phyloP scores from a whole-genome alignment of 2,329 filamentous ascomycete species.

The Talaromyces sp. region DNA sequence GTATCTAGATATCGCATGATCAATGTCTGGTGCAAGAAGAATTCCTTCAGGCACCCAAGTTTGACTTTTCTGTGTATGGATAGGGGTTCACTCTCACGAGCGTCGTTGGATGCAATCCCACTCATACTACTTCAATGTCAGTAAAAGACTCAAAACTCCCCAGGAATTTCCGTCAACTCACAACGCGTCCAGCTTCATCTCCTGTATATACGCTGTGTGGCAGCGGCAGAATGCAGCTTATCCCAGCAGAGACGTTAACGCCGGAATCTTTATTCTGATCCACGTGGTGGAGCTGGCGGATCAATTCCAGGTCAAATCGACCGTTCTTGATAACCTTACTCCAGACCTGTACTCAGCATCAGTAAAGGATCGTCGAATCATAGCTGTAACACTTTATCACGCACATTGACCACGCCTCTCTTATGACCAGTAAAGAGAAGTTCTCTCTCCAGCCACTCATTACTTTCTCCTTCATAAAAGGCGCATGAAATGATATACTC shows the following conservation, averaged over 20 bases:
- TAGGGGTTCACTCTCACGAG: slow-evolving; percentile 22
- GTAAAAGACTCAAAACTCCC: neutral
- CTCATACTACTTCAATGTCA: slow-evolving; percentile 47
- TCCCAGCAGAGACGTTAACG: slow-evolving; percentile 58
- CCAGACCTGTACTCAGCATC: slow-evolving; percentile 48
- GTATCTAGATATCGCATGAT: neutral
- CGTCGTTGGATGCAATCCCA: slow-evolving; percentile 56
- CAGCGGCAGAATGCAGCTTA: slow-evolving; percentile 83
- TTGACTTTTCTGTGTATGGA: neutral
- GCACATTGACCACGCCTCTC: slow-evolving; percentile 72
- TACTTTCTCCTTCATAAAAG: slow-evolving; percentile 86
- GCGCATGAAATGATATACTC: slow-evolving; percentile 79
- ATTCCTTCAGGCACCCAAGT: neutral
- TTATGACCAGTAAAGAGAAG: slow-evolving; percentile 87
- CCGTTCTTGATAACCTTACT: slow-evolving; percentile 57
- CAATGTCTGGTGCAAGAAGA: neutral
- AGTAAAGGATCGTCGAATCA: neutral
- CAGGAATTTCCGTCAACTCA: slow-evolving; percentile 47
- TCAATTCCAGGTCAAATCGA: slow-evolving; percentile 70
- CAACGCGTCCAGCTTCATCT: slow-evolving; percentile 88
- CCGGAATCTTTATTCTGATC: slow-evolving; percentile 64
- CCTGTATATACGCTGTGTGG: slow-evolving; percentile 84
- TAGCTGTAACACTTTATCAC: slow-evolving; percentile 11
- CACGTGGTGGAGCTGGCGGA: slow-evolving; percentile 77
- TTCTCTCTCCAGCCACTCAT: slow-evolving; percentile 85